Evolutionary conservation across 169 alveolate species (phyloP).

Genomic region (Plasmodium vivax): DNA sequence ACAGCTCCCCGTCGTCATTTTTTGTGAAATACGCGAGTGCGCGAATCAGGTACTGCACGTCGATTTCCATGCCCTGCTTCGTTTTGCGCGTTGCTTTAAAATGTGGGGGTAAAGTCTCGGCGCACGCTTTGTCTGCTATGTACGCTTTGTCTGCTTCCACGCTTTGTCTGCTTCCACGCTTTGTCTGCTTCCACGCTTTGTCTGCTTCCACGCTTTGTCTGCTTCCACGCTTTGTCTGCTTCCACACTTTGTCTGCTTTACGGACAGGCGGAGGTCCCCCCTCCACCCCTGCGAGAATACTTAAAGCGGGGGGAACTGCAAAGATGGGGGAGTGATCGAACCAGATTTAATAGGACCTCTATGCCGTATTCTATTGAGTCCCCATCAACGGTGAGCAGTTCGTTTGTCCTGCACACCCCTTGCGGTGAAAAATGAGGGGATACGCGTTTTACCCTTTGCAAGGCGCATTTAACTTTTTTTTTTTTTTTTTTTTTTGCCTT

Average conservation of each 20-base stretch:
- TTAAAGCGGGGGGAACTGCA: background rate
- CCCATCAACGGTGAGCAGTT: background rate
- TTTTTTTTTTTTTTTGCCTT: background rate
- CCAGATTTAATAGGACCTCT: background rate
- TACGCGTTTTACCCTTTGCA: background rate
- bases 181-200: too few species aligned
- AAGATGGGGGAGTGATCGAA: background rate
- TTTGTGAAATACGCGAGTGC: conserved; percentile 47
- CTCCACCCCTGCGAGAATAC: background rate
- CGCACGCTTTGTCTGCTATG: background rate
- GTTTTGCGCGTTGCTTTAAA: background rate
- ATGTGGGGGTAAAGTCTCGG: background rate
- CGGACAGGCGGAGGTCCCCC: background rate
- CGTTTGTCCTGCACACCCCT: background rate
- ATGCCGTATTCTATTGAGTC: background rate
- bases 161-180: too few species aligned
- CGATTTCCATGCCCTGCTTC: conserved; percentile 29
- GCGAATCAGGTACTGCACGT: conserved; percentile 40
- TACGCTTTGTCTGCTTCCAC: too few species aligned
- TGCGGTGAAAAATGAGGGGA: background rate
- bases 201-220: too few species aligned
- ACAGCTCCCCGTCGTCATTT: conserved; percentile 22
- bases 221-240: too few species aligned
- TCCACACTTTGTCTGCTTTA: background rate
- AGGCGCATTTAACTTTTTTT: background rate